Percentiles rank a stretch among this genome's conserved stretches.
Conservation (phyloP, 768 basidiomycete genomes). For the Russula foetens region DNA sequence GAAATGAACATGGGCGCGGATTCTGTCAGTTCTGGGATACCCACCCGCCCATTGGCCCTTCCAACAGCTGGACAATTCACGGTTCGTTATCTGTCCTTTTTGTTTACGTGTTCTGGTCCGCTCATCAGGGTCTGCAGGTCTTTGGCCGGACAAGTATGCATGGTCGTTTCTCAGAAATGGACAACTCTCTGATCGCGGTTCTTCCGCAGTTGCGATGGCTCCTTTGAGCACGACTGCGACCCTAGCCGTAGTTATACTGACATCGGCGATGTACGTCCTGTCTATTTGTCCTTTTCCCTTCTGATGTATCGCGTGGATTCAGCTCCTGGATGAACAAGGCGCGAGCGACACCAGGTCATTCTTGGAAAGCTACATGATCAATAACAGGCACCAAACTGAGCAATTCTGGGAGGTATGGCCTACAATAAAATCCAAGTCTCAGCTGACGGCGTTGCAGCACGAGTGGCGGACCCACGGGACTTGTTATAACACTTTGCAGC, state of each 20-base stretch:
- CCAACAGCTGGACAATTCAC: conserved; percentile 66
- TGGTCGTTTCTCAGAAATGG: background rate
- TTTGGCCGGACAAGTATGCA: conserved; percentile 59
- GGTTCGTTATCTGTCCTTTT: conserved; percentile 33
- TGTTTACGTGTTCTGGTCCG: background rate
- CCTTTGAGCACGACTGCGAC: conserved; percentile 31
- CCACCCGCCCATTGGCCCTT: conserved; percentile 51
- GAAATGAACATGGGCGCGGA: background rate
- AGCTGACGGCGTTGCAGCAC: conserved; percentile 31
- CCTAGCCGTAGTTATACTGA: conserved; percentile 37
- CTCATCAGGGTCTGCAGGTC: conserved; percentile 31
- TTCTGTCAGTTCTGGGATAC: conserved; percentile 62
- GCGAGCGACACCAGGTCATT: conserved; percentile 50
- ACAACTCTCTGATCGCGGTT: background rate
- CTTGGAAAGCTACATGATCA: conserved; percentile 60
- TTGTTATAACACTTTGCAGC: conserved; percentile 47
- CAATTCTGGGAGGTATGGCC: conserved; percentile 57
- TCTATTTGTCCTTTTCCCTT: background rate
- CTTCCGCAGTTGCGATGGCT: conserved; percentile 45
- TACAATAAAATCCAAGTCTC: background rate
- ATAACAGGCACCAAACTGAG: conserved; percentile 41
- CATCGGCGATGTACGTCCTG: conserved; percentile 31
- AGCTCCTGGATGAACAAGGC: conserved; percentile 53
- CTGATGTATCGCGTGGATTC: background rate
- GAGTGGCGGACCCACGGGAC: conserved; percentile 69